Percentiles rank a stretch among this genome's conserved stretches.
phyloP scores from a whole-genome alignment of 2,329 filamentous ascomycete species.

The Botrytis medusae region DNA sequence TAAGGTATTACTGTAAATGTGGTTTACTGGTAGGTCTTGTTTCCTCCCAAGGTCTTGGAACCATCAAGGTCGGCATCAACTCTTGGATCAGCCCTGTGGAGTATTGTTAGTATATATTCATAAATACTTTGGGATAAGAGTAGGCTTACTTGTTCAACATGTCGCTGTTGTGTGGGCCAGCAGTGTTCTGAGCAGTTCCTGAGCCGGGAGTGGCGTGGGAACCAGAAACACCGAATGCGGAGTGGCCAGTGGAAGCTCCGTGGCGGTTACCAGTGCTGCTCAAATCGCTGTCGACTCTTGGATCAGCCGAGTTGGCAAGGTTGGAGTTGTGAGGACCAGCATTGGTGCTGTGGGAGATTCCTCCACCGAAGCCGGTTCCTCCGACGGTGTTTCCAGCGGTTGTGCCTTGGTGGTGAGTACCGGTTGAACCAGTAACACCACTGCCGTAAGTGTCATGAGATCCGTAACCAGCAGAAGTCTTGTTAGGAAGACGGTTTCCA shows the following conservation, averaged over 20 bases:
- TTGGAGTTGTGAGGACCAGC: constrained; percentile 42
- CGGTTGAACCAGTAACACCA: constrained; percentile 14
- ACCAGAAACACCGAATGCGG: constrained; percentile 37
- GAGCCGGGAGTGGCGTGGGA: constrained; percentile 38
- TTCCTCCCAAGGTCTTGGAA: constrained; percentile 53
- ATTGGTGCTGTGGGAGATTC: constrained; percentile 38
- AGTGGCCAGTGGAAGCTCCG: constrained; percentile 31
- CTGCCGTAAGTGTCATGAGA: constrained; percentile 20
- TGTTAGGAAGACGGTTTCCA: constrained; percentile 19
- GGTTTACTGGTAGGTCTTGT: constrained; percentile 48
- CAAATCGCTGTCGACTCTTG: constrained; percentile 53
- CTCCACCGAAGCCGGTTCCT: constrained; percentile 27
- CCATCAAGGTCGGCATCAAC: constrained; percentile 58
- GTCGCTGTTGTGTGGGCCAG: constrained; percentile 54
- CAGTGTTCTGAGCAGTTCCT: constrained; percentile 46
- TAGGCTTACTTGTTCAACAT: constrained; percentile 49
- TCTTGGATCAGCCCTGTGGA: constrained; percentile 49
- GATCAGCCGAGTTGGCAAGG: constrained; percentile 50
- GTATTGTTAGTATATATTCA: constrained; percentile 4
- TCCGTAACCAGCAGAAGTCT: constrained; percentile 15
- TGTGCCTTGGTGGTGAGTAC: constrained; percentile 14
- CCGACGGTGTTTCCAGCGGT: constrained; percentile 16
- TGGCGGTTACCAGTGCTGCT: constrained; percentile 44
- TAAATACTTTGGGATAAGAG: rapidly evolving
- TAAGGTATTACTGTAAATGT: neutral